Evolutionary conservation across 257 asterid species (phyloP).

Genomic region (Rehmannia glutinosa): DNA sequence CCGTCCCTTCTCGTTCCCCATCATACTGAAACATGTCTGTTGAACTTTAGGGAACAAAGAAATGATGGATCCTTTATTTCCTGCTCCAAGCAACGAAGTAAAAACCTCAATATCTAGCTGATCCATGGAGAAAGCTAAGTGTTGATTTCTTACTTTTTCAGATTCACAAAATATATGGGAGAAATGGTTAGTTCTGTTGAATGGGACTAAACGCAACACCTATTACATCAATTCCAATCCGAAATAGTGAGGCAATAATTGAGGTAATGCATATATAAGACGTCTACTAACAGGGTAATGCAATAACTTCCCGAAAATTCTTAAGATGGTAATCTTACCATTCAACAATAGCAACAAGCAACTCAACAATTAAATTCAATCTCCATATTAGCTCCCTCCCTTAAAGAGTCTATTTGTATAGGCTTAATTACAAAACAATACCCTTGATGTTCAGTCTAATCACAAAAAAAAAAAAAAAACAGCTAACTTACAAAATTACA

Average conservation of each 20-base stretch:
- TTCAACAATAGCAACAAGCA: not conserved
- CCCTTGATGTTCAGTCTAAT: no score
- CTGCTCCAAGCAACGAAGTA: not conserved
- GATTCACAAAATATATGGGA: not conserved
- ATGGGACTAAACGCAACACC: not conserved
- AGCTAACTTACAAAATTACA: no score
- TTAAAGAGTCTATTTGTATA: no score
- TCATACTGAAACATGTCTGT: no score
- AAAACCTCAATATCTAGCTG: not conserved
- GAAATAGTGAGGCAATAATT: not conserved
- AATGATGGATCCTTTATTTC: no score
- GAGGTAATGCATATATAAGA: not conserved
- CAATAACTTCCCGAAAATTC: not conserved
- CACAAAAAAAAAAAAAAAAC: no score
- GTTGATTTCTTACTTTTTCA: not conserved
- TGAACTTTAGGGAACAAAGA: no score
- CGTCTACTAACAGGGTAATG: no score
- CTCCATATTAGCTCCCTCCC: no score
- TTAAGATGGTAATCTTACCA: not conserved
- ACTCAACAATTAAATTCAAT: not conserved
- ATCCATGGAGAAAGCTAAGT: not conserved
- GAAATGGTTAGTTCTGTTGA: not conserved
- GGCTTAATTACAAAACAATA: no score
- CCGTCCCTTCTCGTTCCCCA: no score
- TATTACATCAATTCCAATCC: not conserved